Evolutionary conservation across 441 rosid genomes (phyloP), one percentile per base, ranked within the genome.

Genomic region (Mallotus repandus): DNA sequence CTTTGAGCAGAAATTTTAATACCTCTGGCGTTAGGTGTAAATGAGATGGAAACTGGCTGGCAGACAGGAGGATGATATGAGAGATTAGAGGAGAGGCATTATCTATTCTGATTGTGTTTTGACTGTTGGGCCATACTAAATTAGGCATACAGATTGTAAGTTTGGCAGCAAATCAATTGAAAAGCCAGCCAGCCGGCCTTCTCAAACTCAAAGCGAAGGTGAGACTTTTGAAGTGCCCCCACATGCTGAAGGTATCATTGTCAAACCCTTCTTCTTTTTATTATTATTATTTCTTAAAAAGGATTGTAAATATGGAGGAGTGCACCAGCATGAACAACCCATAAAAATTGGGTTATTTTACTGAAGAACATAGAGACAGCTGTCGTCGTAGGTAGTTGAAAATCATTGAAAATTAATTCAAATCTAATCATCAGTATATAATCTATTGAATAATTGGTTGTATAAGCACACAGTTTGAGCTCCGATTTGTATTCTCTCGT

Each of bases 41-140:
- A 21, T 65, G 69, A 9, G 35, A 65, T 65, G 69, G 55, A 65
- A 13, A 13, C 48, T 46, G 48, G 69, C 69, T 65, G 69, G 69
- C 48, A 48, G 35, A 12, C 38, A 48, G 55, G 12, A 10, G 55
- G 12, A 10, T 7, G 49, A 45, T 8, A 45, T 38, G 49, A 45
- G 49, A 45, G 9, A 43, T 38, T 2, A 45, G 49, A 45, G 49
- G 49, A 45, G 7, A 43, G 49, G 32, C 38, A 35, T 35, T 35
- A 35, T 35, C 5, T 35, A n/a, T 43, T 1, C n/a, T 63, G 22
- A 25, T 18, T 63, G 45, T 13, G 43, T 60, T 14, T 22, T 58
- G 63, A 5, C 63, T 59, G 22, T 38, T n/a, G 9, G 9, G 16
- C 9, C 49, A 45, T 8, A 1, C 49, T 45, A 45, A 45, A 45